These are phyloP conservation scores for Vanrija sp. DNA, from an alignment of 1,284 basidiomycete genomes.

Conservation along the genomic window DNA sequence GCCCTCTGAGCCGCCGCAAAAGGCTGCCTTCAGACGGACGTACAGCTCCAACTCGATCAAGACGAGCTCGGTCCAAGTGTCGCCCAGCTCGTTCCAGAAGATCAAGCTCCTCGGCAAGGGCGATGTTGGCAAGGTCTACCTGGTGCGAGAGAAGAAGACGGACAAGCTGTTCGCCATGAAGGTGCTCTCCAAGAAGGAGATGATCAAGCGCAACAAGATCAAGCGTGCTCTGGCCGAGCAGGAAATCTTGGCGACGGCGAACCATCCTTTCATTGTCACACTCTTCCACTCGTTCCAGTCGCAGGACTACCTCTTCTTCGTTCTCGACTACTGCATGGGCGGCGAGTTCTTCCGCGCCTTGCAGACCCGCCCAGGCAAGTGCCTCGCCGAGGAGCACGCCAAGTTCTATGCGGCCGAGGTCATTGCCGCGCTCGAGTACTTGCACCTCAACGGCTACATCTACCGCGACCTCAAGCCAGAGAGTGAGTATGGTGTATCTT, in stretches of 20 bases:
- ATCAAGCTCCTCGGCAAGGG: constrained; percentile 93
- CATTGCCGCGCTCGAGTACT: constrained; percentile 92
- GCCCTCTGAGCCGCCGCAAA: constrained; percentile 46
- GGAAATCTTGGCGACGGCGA: constrained; percentile 91
- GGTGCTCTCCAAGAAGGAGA: constrained; percentile 94
- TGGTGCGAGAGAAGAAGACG: constrained; percentile 92
- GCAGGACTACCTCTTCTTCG: constrained; percentile 94
- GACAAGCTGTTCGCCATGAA: constrained; percentile 94
- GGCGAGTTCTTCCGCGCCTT: constrained; percentile 98
- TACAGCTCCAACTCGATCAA: constrained; percentile 98
- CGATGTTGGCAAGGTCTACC: constrained; percentile 92
- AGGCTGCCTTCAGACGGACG: constrained; percentile 79
- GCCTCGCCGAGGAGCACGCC: constrained; percentile 89
- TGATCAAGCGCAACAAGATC: constrained; percentile 98
- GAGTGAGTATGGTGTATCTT: constrained; percentile 60
- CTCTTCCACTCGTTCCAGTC: constrained; percentile 97
- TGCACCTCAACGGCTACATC: constrained; percentile 98
- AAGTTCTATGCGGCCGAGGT: constrained; percentile 99
- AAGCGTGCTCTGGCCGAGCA: constrained; percentile 94
- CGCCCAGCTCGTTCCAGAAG: constrained; percentile 86
- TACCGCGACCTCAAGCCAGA: constrained; percentile 99
- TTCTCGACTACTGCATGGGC: constrained; percentile 99
- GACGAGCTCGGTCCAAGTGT: constrained; percentile 82
- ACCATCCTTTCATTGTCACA: constrained; percentile 97
- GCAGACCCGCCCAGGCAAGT: constrained; percentile 91